These are phyloP conservation scores for Hypoxylon lenormandii DNA, from an alignment of 495 filamentous ascomycete species.

Conservation along the genomic window DNA sequence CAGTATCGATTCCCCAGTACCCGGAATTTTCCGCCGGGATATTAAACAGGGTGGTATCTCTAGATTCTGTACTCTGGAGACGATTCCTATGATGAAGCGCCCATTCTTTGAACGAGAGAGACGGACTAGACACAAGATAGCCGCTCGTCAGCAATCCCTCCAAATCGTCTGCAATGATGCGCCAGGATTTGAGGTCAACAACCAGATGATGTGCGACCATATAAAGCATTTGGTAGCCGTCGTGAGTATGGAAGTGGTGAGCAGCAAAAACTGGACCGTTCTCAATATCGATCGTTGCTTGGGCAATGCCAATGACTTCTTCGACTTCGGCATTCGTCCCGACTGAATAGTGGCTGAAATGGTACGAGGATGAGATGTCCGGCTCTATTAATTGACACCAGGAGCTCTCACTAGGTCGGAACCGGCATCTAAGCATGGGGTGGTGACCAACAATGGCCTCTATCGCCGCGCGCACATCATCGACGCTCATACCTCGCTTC, in stretches of 20 bases:
- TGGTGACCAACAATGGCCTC: constrained; percentile 72
- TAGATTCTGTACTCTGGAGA: constrained; percentile 44
- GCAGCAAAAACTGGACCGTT: constrained; percentile 50
- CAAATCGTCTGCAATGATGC: constrained; percentile 73
- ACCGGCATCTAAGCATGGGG: constrained; percentile 80
- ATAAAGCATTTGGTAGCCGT: constrained; percentile 67
- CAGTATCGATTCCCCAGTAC: constrained; percentile 63
- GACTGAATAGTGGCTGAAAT: constrained; percentile 53
- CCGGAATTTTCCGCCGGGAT: constrained; percentile 54
- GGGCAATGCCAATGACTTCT: constrained; percentile 52
- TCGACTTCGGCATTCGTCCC: constrained; percentile 56
- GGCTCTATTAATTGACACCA: constrained; percentile 60
- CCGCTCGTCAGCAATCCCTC: constrained; percentile 70
- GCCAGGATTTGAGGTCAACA: constrained; percentile 78
- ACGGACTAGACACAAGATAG: constrained; percentile 52
- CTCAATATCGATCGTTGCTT: constrained; percentile 57
- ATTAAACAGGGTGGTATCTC: constrained; percentile 46
- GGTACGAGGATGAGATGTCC: constrained; percentile 56
- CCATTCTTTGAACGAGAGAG: constrained; percentile 75
- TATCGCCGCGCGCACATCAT: constrained; percentile 65
- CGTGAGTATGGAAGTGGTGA: constrained; percentile 65
- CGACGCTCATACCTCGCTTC: constrained; percentile 60
- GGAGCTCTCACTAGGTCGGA: constrained; percentile 53
- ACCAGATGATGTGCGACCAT: constrained; percentile 75
- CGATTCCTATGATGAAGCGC: constrained; percentile 58